Evolutionary conservation across 805 yeast genomes (phyloP).

Genomic region (Wickerhamomyces silvicola): DNA sequence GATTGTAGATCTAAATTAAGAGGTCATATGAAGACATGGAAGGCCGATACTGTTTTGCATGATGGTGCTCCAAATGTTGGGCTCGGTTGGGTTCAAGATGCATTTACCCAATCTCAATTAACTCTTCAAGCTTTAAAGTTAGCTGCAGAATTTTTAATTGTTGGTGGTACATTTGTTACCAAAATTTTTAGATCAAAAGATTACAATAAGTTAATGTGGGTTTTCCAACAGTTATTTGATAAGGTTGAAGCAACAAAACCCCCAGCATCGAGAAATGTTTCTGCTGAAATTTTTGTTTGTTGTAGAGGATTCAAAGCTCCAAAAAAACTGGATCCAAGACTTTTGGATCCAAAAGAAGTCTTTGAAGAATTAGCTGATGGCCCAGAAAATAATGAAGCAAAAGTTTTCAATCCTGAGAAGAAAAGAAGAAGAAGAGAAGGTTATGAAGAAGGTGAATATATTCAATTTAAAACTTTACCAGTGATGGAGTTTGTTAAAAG

Average conservation of each 20-base stretch:
- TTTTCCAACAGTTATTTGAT: constrained; percentile 90
- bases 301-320: constrained; percentile 97
- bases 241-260: constrained; percentile 99
- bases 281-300: constrained; percentile 97
- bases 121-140: constrained; percentile 88
- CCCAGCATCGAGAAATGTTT: constrained; percentile 97
- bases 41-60: constrained; percentile 94
- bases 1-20: constrained; percentile 92
- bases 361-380: constrained; percentile 85
- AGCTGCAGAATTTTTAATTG: constrained; percentile 86
- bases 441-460: constrained; percentile 89
- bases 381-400: constrained; percentile 78
- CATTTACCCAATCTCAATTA: constrained; percentile 94
- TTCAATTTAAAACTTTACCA: constrained; percentile 62
- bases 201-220: constrained; percentile 96
- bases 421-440: constrained; percentile 90
- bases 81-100: constrained; percentile 99
- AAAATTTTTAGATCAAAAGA: constrained; percentile 98
- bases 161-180: constrained; percentile 94
- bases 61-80: constrained; percentile 99
- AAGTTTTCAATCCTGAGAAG: constrained; percentile 90
- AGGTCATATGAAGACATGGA: constrained; percentile 98
- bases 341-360: constrained; percentile 87
- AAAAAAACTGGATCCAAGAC: constrained; percentile 85
- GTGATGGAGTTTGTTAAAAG: constrained; percentile 75